Percentiles rank a stretch among this genome's conserved stretches.
These are phyloP conservation scores for Candida lessepsii DNA, from an alignment of 805 yeast species.

Conservation along the genomic window DNA sequence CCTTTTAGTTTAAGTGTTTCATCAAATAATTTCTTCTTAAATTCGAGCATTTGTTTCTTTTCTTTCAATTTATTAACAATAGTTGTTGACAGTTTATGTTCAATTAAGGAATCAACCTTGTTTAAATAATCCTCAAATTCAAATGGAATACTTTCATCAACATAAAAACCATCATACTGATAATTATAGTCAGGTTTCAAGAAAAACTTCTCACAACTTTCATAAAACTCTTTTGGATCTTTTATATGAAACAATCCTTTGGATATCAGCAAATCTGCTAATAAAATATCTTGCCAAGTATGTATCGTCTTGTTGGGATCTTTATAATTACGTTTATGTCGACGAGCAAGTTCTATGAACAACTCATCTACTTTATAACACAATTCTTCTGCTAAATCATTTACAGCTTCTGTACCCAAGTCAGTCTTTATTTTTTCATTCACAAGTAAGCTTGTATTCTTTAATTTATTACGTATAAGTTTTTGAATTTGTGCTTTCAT, in stretches of 20 bases:
- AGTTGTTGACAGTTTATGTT: not conserved
- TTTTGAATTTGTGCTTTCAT: conserved; percentile 15
- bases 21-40: conserved; percentile 9
- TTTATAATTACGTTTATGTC: not conserved
- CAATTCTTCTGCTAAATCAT: conserved; percentile 9
- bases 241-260: conserved; percentile 10
- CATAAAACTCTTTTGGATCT: conserved; percentile 18
- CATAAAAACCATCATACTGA: conserved; percentile 22
- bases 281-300: conserved; percentile 31
- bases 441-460: not conserved
- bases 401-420: not conserved
- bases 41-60: not conserved
- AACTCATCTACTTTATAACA: conserved; percentile 8
- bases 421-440: conserved; percentile 10
- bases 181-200: conserved; percentile 25
- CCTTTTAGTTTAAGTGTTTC: not conserved
- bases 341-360: conserved; percentile 13
- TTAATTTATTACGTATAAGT: conserved; percentile 6
- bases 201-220: conserved; percentile 26
- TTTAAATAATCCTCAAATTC: conserved; percentile 11
- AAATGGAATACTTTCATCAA: conserved; percentile 11
- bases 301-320: no score
- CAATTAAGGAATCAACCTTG: conserved; percentile 7
- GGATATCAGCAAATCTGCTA: conserved; percentile 21
- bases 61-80: not conserved